Conservation (phyloP, 1,284 basidiomycete species). For the Heterobasidion annosum region DNA sequence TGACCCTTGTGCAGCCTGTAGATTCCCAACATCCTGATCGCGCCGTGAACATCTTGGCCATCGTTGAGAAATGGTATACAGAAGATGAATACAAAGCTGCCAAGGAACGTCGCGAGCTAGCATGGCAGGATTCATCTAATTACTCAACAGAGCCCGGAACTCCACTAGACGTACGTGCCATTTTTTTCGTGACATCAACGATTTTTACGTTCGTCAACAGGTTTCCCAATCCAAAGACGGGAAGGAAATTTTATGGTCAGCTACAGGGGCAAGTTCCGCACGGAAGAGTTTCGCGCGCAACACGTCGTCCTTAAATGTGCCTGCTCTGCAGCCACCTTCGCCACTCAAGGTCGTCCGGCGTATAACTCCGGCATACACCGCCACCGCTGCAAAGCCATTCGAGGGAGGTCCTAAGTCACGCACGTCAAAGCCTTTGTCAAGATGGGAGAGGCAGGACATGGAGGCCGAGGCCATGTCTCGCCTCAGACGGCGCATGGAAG, state of each 20-base stretch:
- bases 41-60: slow-evolving; percentile 53
- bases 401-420: slow-evolving; percentile 45
- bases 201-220: slow-evolving; percentile 14
- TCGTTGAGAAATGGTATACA: slow-evolving; percentile 66
- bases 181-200: neutral
- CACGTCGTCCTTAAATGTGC: slow-evolving; percentile 27
- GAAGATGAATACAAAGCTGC: slow-evolving; percentile 63
- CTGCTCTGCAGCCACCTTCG: slow-evolving; percentile 26
- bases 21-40: slow-evolving; percentile 73
- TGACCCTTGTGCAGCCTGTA: slow-evolving; percentile 38
- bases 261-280: slow-evolving; percentile 19
- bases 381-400: slow-evolving; percentile 21
- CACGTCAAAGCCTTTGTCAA: slow-evolving; percentile 47
- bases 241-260: slow-evolving; percentile 38
- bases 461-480: slow-evolving; percentile 69
- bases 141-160: slow-evolving; percentile 29
- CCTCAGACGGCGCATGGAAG: slow-evolving; percentile 37
- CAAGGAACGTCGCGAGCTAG: slow-evolving; percentile 49
- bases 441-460: slow-evolving; percentile 77
- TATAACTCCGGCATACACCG: slow-evolving; percentile 25
- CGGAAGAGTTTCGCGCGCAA: slow-evolving; percentile 28
- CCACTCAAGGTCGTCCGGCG: slow-evolving; percentile 23
- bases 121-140: slow-evolving; percentile 49
- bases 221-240: slow-evolving; percentile 28
- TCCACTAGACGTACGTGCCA: slow-evolving; percentile 21